Base-by-base conservation (phyloP, 2,329 filamentous ascomycete species). In the Penicillium sp. region DNA sequence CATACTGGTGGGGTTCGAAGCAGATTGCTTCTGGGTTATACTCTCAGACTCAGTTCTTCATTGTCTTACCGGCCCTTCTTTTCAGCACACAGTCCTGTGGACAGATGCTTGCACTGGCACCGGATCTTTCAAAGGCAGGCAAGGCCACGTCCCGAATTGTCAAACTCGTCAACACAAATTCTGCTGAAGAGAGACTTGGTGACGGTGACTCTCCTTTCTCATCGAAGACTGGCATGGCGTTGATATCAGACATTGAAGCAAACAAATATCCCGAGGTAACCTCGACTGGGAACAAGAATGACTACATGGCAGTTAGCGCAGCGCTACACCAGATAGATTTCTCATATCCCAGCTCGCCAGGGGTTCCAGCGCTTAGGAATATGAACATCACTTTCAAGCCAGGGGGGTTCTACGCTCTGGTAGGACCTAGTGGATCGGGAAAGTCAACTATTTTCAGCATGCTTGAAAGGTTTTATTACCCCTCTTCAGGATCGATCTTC, bases 1-100 rank as follows among this genome's bases (percentile, higher is more conserved):
- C 88, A 1, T 92, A 91, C 71, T 92, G 88, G 87, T 92, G 89
- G 88, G 89, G 89, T 3, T 82, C 88, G 0, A 87, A 84, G 62
- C 84, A 86, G 58, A 89, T 92, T 55, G 81, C 86, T 48, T 78
- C 81, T 39, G 88, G 88, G 5, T 75, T 83, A 52, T 88, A 88
- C 61, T 83, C 82, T 37, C 83, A 85, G 24, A 82, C 88, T n/a
- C 74, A 84, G 48, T 92, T 91, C 74, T 86, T 92, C 69, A 88
- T 90, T 63, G 87, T 92, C 7, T 78, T 91, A 3, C 80, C 88
- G 4, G 81, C 88, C 3, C 82, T 92, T 63, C 80, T 92, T 1
- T 85, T 91, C 34, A 87, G 86, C 51, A 88, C 89, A 0, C 86
- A 90, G 68, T 79, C 88, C 4, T 90, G 87, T 79, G 86, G 88